Evolutionary conservation across 352 stramenopile species (phyloP).

Genomic region (Phytophthora cryptogea): DNA sequence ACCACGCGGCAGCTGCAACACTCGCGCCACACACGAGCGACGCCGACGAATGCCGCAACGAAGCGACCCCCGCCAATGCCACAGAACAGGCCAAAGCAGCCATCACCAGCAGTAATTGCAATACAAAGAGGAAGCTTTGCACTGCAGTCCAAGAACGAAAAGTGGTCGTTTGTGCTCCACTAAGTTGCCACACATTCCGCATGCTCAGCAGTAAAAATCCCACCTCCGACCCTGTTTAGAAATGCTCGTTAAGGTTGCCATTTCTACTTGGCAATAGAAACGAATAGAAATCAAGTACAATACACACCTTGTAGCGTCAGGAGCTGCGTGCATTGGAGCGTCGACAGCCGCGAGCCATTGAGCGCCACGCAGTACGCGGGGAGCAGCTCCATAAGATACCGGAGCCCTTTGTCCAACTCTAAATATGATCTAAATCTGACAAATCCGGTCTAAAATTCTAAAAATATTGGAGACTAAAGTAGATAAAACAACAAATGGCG

Average conservation of each 20-base stretch:
- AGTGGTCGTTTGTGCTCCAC: neutral
- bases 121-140: conserved; percentile 19
- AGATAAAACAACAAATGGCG: no score
- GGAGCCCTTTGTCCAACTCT: neutral
- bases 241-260: neutral
- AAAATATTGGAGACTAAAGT: no score
- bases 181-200: conserved; percentile 42
- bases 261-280: neutral
- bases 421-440: neutral
- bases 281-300: neutral
- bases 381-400: conserved; percentile 8
- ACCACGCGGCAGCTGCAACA: conserved; percentile 33
- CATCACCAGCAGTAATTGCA: conserved; percentile 38
- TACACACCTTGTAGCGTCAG: conserved; percentile 31
- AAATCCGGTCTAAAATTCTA: no score
- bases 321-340: conserved; percentile 34
- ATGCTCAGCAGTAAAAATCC: conserved; percentile 46
- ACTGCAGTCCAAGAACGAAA: conserved; percentile 1
- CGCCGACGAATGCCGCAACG: conserved; percentile 33
- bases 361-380: conserved; percentile 35
- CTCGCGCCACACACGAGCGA: conserved; percentile 38
- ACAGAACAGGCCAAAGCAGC: conserved; percentile 31
- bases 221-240: conserved; percentile 36
- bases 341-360: conserved; percentile 23
- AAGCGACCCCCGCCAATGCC: conserved; percentile 27